Conservation (phyloP, 768 basidiomycete genomes). For the Dendrothele bispora region DNA sequence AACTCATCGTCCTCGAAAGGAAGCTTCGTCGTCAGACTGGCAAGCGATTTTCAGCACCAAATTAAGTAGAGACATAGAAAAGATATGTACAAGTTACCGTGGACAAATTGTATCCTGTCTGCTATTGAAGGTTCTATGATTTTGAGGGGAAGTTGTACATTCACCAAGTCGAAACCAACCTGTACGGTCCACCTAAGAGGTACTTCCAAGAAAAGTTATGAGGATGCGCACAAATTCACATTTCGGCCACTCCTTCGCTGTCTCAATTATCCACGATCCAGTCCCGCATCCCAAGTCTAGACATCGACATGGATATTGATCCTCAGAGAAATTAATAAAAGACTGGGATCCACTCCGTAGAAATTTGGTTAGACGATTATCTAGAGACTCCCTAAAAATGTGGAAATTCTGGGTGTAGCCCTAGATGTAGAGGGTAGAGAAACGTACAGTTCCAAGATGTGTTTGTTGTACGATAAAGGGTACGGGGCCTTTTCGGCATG, state of each 20-base stretch:
- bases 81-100: conserved; percentile 71
- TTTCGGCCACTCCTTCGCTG: conserved; percentile 68
- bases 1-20: conserved; percentile 85
- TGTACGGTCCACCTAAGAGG: conserved; percentile 20
- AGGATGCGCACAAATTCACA: conserved; percentile 57
- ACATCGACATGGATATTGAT: conserved; percentile 48
- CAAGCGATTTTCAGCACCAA: not conserved
- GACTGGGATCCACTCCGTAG: conserved; percentile 54
- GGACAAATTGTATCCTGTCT: conserved; percentile 65
- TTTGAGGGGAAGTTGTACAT: conserved; percentile 63
- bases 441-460: conserved; percentile 68
- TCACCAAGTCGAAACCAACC: conserved; percentile 81
- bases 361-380: conserved; percentile 48
- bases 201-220: not conserved
- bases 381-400: conserved; percentile 50
- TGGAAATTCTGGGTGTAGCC: not conserved
- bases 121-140: conserved; percentile 52
- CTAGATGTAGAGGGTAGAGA: not conserved
- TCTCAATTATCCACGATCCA: conserved; percentile 72
- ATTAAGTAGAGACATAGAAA: conserved; percentile 7
- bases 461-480: conserved; percentile 68
- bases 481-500: conserved; percentile 80
- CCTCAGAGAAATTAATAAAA: conserved; percentile 51
- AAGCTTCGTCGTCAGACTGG: conserved; percentile 69
- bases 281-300: conserved; percentile 75